phyloP scores from a whole-genome alignment of 2,329 filamentous ascomycete species.

The Aspergillus aculeatus region DNA sequence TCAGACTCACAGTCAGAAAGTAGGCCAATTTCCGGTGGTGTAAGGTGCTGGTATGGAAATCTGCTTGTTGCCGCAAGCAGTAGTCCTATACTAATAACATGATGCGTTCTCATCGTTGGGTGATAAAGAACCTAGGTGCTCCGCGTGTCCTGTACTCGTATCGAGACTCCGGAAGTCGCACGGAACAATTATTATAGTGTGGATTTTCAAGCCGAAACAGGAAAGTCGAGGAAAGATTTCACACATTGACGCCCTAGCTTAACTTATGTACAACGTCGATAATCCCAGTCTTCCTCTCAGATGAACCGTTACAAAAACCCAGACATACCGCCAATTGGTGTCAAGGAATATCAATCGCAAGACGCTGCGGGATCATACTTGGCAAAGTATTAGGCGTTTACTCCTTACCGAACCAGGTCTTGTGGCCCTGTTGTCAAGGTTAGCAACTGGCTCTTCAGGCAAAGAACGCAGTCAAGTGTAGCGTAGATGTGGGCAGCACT shows the following conservation, averaged over 20 bases:
- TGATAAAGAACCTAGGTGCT: background rate
- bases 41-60: background rate
- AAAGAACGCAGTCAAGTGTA: background rate
- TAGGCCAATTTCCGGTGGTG: background rate
- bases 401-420: conserved; percentile 56
- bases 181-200: background rate
- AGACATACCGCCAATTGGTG: conserved; percentile 35
- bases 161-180: background rate
- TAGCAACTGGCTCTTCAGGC: background rate
- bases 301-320: conserved; percentile 31
- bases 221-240: conserved; percentile 22
- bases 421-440: conserved; percentile 53
- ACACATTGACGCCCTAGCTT: conserved; percentile 34
- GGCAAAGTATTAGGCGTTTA: conserved; percentile 22
- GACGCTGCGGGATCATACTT: conserved; percentile 6
- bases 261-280: conserved; percentile 40
- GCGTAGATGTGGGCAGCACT: conserved; percentile 20
- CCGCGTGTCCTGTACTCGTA: background rate
- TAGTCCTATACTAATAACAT: background rate
- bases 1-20: background rate
- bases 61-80: background rate
- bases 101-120: background rate
- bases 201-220: background rate
- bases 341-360: conserved; percentile 15
- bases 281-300: conserved; percentile 23